A percentile compares a stretch with the other conserved stretches of the same genome.
These are phyloP conservation scores for Vinca minor DNA, from an alignment of 257 asterid species.

Conservation along the genomic window DNA sequence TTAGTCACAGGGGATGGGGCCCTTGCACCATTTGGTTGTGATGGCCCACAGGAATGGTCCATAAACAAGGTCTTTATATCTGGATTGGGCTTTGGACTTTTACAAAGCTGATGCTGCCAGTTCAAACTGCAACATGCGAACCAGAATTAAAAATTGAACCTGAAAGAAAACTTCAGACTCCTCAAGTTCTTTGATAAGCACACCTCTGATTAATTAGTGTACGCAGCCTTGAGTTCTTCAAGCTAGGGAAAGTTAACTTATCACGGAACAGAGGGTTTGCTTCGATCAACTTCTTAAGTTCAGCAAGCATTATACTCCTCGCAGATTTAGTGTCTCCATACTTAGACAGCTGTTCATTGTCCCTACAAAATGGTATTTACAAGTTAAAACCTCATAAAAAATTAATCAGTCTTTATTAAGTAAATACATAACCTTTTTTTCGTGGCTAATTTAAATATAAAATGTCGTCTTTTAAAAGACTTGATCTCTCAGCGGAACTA, in stretches of 20 bases:
- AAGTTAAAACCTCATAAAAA: not conserved
- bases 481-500: too few relatives aligned
- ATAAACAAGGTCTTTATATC: slow-evolving; percentile 58
- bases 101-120: slow-evolving; percentile 70
- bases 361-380: slow-evolving; percentile 26
- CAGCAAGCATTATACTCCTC: slow-evolving; percentile 48
- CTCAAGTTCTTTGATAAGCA: slow-evolving; percentile 10
- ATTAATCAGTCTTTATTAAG: not conserved
- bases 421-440: not conserved
- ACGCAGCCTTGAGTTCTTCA: slow-evolving; percentile 51
- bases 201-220: slow-evolving; percentile 60
- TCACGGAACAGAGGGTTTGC: slow-evolving; percentile 61
- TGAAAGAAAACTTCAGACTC: not conserved
- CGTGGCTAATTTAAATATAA: not conserved
- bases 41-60: slow-evolving; percentile 58
- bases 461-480: too few relatives aligned
- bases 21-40: slow-evolving; percentile 56
- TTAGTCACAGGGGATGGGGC: slow-evolving; percentile 54
- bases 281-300: slow-evolving; percentile 53
- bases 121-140: slow-evolving; percentile 38
- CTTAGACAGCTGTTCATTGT: slow-evolving; percentile 50
- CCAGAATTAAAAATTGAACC: slow-evolving; percentile 7
- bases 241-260: slow-evolving; percentile 44
- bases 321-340: slow-evolving; percentile 57
- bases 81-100: slow-evolving; percentile 53